These are phyloP conservation scores for Tolypocladium album DNA, from an alignment of 2,329 filamentous ascomycete genomes.

Conservation along the genomic window DNA sequence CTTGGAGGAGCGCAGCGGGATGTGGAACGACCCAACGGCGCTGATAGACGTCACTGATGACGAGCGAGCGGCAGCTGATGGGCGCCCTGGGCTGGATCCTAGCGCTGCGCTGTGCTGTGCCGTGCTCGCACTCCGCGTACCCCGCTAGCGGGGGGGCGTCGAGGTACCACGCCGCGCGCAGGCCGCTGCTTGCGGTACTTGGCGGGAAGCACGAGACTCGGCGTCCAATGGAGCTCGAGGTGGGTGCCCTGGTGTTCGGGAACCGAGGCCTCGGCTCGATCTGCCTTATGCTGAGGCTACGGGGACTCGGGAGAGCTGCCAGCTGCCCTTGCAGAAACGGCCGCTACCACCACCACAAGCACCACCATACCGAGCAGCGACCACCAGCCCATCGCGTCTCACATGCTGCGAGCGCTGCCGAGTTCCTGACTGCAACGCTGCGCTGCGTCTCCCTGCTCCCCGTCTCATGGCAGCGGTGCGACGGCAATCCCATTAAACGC, in stretches of 20 bases:
- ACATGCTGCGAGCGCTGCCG: not conserved
- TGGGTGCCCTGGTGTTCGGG: not conserved
- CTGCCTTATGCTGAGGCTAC: no score
- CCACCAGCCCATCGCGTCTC: not conserved
- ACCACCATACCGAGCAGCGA: not conserved
- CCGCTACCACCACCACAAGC: not conserved
- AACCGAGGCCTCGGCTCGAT: slow-evolving; percentile 4
- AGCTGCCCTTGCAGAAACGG: not conserved
- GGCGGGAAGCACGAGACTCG: not conserved
- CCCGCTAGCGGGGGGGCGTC: no score
- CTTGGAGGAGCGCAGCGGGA: not conserved
- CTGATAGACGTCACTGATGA: not conserved
- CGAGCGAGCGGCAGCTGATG: not conserved
- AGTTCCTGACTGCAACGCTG: not conserved
- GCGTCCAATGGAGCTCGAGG: not conserved
- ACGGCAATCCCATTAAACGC: not conserved
- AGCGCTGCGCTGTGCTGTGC: no score
- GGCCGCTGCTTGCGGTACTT: not conserved
- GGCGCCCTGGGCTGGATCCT: no score
- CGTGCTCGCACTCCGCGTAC: no score
- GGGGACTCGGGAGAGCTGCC: not conserved
- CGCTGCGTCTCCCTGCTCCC: not conserved
- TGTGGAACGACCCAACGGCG: not conserved
- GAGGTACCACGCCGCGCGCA: not conserved
- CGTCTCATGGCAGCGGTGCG: not conserved